Base-by-base conservation (phyloP, 2,329 filamentous ascomycete genomes). In the Drechslerella dactyloides region DNA sequence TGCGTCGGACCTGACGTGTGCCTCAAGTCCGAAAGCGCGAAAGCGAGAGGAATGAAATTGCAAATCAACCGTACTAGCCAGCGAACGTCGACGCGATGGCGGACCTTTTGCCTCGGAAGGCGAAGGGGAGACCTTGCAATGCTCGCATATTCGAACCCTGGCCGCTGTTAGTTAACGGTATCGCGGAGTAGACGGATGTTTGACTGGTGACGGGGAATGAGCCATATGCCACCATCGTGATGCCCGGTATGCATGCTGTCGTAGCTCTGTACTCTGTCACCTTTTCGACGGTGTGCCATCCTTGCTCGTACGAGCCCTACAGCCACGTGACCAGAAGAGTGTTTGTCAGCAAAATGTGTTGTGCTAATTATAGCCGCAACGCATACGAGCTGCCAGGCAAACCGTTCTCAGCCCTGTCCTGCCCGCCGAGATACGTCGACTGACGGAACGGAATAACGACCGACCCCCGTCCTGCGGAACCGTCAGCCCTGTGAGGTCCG, bases 11-110 rank as follows among this genome's bases (percentile, higher is more conserved):
- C 27, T 10, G 30, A 61, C 54, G 42, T 21, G 48, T 19, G 40
- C 30, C 42, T 42, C 6, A 51, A 69, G 53, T 70, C 66, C 66
- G 60, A 72, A 72, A 35, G 60, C 35, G 68, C 68, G 60, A 60
- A 60, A 33, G 44, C 15, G 5, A 21, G n/a, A 19, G 11, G 2
- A 10, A 21, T 48, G 11, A 37, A 37, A 37, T n/a, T 15, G 40
- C 15, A 33, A 46, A 19, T 51, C 46, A 5, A 51, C 21, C 7
- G 46, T 15, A 11, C 11, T 27, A 19, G 46, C 46, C 5, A 13
- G 46, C 2, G 2, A 4, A 13, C n/a, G n/a, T 46, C 42, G 42
- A 46, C 19, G n/a, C n/a, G 19, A 21, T 15, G 15, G 42, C 19
- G 15, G 42, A 46, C 19, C 15, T 15, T n/a, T n/a, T 46, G 42